Percentiles rank a stretch among this genome's conserved stretches.
These are phyloP conservation scores for Nannochloris sp. DNA, from an alignment of 139 green algal genomes.

Conservation along the genomic window DNA sequence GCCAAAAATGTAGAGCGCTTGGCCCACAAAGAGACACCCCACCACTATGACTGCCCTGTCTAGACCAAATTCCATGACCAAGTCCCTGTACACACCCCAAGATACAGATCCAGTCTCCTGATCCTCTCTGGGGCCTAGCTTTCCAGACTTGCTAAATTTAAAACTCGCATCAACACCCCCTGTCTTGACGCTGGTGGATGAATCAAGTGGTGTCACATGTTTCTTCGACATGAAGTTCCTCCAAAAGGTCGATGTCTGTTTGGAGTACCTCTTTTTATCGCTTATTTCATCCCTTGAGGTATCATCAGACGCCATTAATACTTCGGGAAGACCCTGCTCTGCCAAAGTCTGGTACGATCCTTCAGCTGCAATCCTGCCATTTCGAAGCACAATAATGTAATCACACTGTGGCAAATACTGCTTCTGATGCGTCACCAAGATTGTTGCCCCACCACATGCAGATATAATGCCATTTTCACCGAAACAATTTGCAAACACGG, in stretches of 20 bases:
- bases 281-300: too few relatives aligned
- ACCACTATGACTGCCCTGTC: not conserved
- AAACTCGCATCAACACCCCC: not conserved
- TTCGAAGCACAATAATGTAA: slow-evolving; percentile 60
- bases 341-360: slow-evolving; percentile 33
- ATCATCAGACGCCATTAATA: too few relatives aligned
- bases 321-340: too few relatives aligned
- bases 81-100: slow-evolving; percentile 46
- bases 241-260: not conserved
- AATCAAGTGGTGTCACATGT: not conserved
- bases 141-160: slow-evolving; percentile 5
- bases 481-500: slow-evolving; percentile 63
- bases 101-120: slow-evolving; percentile 38
- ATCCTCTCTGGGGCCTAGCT: slow-evolving; percentile 26
- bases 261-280: not conserved
- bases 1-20: slow-evolving; percentile 44
- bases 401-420: slow-evolving; percentile 79
- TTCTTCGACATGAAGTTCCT: not conserved
- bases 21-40: slow-evolving; percentile 44
- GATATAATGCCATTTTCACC: slow-evolving; percentile 48
- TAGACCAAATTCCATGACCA: not conserved
- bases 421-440: slow-evolving; percentile 84
- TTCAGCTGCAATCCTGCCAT: slow-evolving; percentile 37
- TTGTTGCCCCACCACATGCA: slow-evolving; percentile 39
- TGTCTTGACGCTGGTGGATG: slow-evolving; percentile 1